Evolutionary conservation across 2,329 filamentous ascomycete species (phyloP), one percentile per base, ranked within the genome.

Genomic region (Alternaria consortialis): DNA sequence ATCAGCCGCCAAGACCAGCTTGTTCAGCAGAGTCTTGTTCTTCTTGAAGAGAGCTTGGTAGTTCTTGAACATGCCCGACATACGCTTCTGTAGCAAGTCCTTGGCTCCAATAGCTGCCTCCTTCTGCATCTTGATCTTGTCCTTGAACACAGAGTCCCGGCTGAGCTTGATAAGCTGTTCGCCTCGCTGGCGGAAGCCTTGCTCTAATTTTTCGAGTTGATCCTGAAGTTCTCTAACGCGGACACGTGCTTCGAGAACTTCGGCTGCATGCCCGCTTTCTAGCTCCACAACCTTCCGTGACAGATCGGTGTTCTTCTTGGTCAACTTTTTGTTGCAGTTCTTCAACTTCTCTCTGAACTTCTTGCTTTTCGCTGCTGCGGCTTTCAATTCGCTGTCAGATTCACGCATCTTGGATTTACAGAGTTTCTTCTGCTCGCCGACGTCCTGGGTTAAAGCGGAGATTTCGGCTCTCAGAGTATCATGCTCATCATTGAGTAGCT

Each of bases 161-260:
- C 46, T 50, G 32, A 50, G 46, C 46, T 50, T 32, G 46, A 25
- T 34, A 17, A 50, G 46, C 46, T 50, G 46, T 37, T 50, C 20
- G 23, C 46, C 46, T 25, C 46, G 46, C 46, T 50, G 31, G 15
- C 32, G 46, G 31, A 50, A 50, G 20, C 23, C 46, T 32, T 34
- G 17, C 32, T 37, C 46, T 36, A 50, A 8, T 31, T 50, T 37
- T 8, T 2, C 32, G 32, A 50, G 17, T 37, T 50, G 46, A 7
- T 7, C 20, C 7, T 50, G 46, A 15, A 50, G 32, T 25, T 36
- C 31, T 13, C 17, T 17, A 13, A 50, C 37, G 46, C 13, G 46
- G 15, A 36, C 31, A 7, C 32, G 46, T 50, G 46, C 46, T 20
- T 25, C 20, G 5, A 36, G 23, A 37, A 36, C 12, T 50, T 50